Evolutionary conservation across 2,329 filamentous ascomycete species (phyloP).

Genomic region (Taxawa tesnikishii): DNA sequence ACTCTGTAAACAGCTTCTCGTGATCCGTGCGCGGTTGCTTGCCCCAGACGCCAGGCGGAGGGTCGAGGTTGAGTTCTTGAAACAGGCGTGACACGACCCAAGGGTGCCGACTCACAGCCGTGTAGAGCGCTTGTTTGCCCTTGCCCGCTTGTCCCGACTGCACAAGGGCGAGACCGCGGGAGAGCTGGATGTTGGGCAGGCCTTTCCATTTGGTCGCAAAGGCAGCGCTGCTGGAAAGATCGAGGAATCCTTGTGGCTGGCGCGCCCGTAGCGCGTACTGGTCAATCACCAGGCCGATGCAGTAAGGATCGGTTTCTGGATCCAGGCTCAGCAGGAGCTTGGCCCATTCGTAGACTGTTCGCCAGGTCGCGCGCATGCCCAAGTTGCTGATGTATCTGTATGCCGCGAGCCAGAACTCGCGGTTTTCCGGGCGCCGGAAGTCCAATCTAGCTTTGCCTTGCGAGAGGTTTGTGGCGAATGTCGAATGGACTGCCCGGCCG

Average conservation of each 20-base stretch:
- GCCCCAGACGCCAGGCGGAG: slow-evolving; percentile 74
- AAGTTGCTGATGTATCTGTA: slow-evolving; percentile 83
- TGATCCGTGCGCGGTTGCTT: slow-evolving; percentile 52
- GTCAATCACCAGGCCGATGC: slow-evolving; percentile 68
- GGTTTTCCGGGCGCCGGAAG: slow-evolving; percentile 73
- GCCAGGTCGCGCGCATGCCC: slow-evolving; percentile 81
- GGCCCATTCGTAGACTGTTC: slow-evolving; percentile 87
- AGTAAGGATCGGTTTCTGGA: slow-evolving; percentile 66
- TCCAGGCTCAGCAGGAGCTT: slow-evolving; percentile 71
- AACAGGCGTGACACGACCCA: slow-evolving; percentile 79
- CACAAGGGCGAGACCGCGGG: slow-evolving; percentile 61
- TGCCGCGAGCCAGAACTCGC: slow-evolving; percentile 82
- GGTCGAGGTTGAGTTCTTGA: slow-evolving; percentile 64
- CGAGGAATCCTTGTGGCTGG: slow-evolving; percentile 63
- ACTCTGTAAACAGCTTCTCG: slow-evolving; percentile 57
- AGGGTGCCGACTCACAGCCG: slow-evolving; percentile 61
- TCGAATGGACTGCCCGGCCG: slow-evolving; percentile 74
- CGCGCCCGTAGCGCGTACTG: slow-evolving; percentile 71
- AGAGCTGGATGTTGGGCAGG: slow-evolving; percentile 63
- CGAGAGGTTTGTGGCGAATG: slow-evolving; percentile 64
- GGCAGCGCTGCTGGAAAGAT: slow-evolving; percentile 45
- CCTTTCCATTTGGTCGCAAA: slow-evolving; percentile 37
- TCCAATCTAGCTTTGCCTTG: slow-evolving; percentile 70
- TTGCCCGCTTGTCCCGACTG: slow-evolving; percentile 55
- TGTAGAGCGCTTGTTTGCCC: slow-evolving; percentile 51